Evolutionary conservation across 1,284 basidiomycete genomes (phyloP).

Genomic region (Cyathus pygmaeus): DNA sequence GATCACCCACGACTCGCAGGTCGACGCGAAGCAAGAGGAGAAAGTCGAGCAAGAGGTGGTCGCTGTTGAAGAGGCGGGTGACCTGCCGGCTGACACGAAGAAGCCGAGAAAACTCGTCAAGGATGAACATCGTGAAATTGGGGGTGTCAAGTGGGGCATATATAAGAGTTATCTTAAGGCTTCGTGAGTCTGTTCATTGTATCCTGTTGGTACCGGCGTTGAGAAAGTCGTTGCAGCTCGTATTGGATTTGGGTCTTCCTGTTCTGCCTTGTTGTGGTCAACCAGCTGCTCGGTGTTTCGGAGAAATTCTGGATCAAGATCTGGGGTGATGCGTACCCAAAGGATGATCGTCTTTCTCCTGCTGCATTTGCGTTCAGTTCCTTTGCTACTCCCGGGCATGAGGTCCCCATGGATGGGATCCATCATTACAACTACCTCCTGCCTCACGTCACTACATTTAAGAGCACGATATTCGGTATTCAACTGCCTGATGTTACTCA

Average conservation of each 20-base stretch:
- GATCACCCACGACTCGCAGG: conserved; percentile 55
- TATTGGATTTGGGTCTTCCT: conserved; percentile 73
- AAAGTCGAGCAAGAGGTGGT: conserved; percentile 31
- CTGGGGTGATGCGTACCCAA: conserved; percentile 70
- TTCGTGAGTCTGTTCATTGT: conserved; percentile 52
- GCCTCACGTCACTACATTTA: conserved; percentile 10
- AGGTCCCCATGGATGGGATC: conserved; percentile 24
- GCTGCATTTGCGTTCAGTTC: conserved; percentile 43
- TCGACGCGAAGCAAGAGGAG: conserved; percentile 33
- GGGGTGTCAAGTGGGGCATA: conserved; percentile 77
- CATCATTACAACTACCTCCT: conserved; percentile 30
- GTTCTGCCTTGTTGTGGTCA: conserved; percentile 57
- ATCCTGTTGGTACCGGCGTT: neutral
- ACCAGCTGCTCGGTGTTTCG: conserved; percentile 59
- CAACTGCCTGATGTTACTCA: conserved; percentile 56
- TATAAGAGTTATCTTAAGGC: conserved; percentile 82
- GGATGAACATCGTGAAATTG: conserved; percentile 72
- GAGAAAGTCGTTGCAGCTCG: conserved; percentile 50
- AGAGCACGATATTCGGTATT: conserved; percentile 26
- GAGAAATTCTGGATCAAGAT: conserved; percentile 81
- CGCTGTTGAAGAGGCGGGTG: conserved; percentile 35
- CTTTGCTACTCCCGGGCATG: conserved; percentile 47
- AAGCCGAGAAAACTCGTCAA: conserved; percentile 68
- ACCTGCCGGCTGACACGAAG: conserved; percentile 34
- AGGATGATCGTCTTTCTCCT: conserved; percentile 22